These are phyloP conservation scores for Aspergillus homomorphus DNA, from an alignment of 495 filamentous ascomycete genomes.

Conservation along the genomic window DNA sequence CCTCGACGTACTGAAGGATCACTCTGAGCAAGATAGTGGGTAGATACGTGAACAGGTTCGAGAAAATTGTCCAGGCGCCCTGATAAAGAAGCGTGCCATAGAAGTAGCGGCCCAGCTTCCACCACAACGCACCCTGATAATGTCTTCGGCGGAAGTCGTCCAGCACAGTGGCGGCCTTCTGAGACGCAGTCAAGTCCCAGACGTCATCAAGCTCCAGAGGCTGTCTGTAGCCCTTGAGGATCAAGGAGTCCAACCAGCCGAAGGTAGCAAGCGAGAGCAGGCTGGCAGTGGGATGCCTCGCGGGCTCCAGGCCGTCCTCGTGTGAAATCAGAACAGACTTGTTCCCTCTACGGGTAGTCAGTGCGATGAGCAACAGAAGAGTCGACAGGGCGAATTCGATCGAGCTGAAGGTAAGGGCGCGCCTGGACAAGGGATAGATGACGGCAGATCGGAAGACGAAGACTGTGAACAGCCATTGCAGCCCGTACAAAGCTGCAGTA, in stretches of 20 bases:
- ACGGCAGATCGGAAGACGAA: slow-evolving; percentile 80
- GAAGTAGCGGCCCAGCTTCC: slow-evolving; percentile 84
- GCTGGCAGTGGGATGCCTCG: slow-evolving; percentile 79
- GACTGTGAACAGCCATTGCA: slow-evolving; percentile 75
- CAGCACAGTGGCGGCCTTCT: slow-evolving; percentile 78
- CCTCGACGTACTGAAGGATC: slow-evolving; percentile 89
- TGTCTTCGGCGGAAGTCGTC: slow-evolving; percentile 79
- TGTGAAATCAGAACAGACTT: slow-evolving; percentile 82
- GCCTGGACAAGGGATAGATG: slow-evolving; percentile 63
- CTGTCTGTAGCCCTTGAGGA: slow-evolving; percentile 87
- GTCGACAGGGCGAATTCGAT: slow-evolving; percentile 71
- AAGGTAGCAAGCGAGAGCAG: slow-evolving; percentile 86
- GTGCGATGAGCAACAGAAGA: slow-evolving; percentile 67
- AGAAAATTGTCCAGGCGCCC: slow-evolving; percentile 71
- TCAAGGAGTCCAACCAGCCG: slow-evolving; percentile 83
- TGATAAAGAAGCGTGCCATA: slow-evolving; percentile 72
- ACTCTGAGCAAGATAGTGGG: slow-evolving; percentile 88
- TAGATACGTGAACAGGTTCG: slow-evolving; percentile 79
- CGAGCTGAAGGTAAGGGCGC: slow-evolving; percentile 59
- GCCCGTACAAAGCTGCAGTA: slow-evolving; percentile 78
- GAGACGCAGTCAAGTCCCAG: slow-evolving; percentile 85
- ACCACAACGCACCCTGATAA: slow-evolving; percentile 76
- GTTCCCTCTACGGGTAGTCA: slow-evolving; percentile 87
- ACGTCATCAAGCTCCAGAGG: slow-evolving; percentile 78
- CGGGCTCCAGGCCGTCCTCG: slow-evolving; percentile 82